These are phyloP conservation scores for Lepiota brunneoincarnata DNA, from an alignment of 768 basidiomycete species.

Conservation along the genomic window DNA sequence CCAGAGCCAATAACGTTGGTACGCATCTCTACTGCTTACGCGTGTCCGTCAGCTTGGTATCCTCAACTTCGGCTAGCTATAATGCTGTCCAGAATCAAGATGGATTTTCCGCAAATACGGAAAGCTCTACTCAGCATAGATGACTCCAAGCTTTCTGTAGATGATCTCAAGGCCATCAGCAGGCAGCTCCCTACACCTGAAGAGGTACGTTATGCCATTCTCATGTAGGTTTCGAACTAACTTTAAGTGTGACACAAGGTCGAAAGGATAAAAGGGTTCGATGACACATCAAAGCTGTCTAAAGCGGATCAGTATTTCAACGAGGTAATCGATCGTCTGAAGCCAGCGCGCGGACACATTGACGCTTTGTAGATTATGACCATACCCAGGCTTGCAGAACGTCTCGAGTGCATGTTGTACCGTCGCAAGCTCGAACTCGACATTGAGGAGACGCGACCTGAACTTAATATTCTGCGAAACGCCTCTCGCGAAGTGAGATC, in stretches of 20 bases:
- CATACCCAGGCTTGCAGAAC: constrained; percentile 71
- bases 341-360: not conserved
- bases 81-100: constrained; percentile 77
- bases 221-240: not conserved
- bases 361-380: constrained; percentile 56
- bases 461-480: constrained; percentile 68
- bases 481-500: constrained; percentile 68
- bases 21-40: constrained; percentile 18
- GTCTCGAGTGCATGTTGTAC: constrained; percentile 82
- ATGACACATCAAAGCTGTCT: constrained; percentile 69
- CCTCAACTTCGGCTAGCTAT: constrained; percentile 49
- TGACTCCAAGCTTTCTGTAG: constrained; percentile 64
- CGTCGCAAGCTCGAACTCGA: constrained; percentile 80
- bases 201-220: constrained; percentile 48
- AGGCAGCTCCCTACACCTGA: constrained; percentile 79
- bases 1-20: constrained; percentile 84
- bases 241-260: constrained; percentile 36
- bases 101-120: constrained; percentile 63
- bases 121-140: constrained; percentile 70
- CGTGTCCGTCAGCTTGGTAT: constrained; percentile 8
- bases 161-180: constrained; percentile 72
- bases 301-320: constrained; percentile 83
- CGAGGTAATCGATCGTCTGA: constrained; percentile 42
- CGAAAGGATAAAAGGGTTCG: constrained; percentile 64
- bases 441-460: constrained; percentile 80